A percentile compares a stretch with the other conserved stretches of the same genome.
These are phyloP conservation scores for Glomus cerebriforme DNA, from an alignment of 192 early-diverging fungal genomes.

Conservation along the genomic window DNA sequence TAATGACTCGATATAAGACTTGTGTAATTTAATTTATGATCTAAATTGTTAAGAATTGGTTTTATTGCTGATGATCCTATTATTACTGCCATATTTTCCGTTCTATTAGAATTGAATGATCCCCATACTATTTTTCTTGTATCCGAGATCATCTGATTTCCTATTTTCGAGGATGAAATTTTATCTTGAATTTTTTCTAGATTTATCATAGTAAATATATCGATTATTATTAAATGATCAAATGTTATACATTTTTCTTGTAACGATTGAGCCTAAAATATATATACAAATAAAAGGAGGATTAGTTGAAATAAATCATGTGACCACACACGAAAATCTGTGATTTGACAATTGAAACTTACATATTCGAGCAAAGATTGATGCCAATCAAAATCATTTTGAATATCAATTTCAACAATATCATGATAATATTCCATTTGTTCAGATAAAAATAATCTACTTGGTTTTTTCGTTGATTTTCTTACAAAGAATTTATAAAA, in stretches of 20 bases:
- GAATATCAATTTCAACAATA: constrained; percentile 30
- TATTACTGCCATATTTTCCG: not conserved
- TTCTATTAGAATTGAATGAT: not conserved
- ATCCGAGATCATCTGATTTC: not conserved
- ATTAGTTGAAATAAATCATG: too few relatives aligned
- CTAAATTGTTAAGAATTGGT: not conserved
- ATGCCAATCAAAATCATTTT: constrained; percentile 21
- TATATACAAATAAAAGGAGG: too few relatives aligned
- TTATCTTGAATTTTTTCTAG: constrained; percentile 35
- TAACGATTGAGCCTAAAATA: not conserved
- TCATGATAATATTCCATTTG: constrained; percentile 56
- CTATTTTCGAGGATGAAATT: constrained; percentile 19
- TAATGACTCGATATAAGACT: not conserved
- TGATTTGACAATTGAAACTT: not conserved
- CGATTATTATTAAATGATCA: constrained; percentile 47
- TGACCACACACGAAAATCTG: too few relatives aligned
- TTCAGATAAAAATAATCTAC: constrained; percentile 43
- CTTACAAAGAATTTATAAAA: constrained; percentile 53
- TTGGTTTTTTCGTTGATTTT: not conserved
- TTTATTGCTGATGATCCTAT: not conserved
- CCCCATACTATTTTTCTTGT: not conserved
- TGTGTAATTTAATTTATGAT: not conserved
- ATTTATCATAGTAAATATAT: constrained; percentile 40
- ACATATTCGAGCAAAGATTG: constrained; percentile 35
- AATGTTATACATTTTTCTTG: constrained; percentile 33